Base-by-base conservation (phyloP, 2,329 filamentous ascomycete species). In the Penicillium sp. region DNA sequence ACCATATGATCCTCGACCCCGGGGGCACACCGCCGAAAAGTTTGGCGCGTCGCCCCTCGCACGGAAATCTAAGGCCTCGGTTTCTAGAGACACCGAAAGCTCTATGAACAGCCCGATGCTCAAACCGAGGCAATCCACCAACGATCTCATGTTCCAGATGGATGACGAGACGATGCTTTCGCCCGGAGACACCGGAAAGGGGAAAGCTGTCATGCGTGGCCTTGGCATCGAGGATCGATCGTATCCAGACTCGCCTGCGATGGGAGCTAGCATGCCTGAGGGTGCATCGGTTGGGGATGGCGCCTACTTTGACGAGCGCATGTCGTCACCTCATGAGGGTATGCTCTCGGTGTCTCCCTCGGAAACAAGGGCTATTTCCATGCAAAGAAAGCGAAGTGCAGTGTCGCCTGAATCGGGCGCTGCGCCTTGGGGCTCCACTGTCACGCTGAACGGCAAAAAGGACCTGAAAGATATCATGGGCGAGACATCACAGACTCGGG, bases 81-180 rank as follows among this genome's bases (percentile, higher is more conserved):
- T 67, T 5, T 69, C 73, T 2, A 73, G 66, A 49, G 71, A 68
- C 53, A 57, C 43, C 6, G 34, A 56, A 0, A 74, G 76, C 46
- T 71, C 70, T 44, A 79, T 74, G 1, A 80, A 75, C 47, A 88
- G 82, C 47, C 88, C 89, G 1, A 75, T 72, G 13, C 73, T 93
- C 39, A 83, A 81, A 46, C 77, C 85, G 1, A 89, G 82, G 59
- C 77, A 77, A 18, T 90, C 86, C 0, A 73, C 78, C 1, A 77
- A 77, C 34, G 90, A 96, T 57, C 76, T 96, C 46, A 95, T 95
- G 67, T 96, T 96, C 63, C 83, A 88, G 55, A 96, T 96, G 90
- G 91, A 95, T 49, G 90, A 94, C 34, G 88, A 90, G 28, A 42
- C 49, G 37, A n/a, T 53, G 5, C 41, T 63, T n/a, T 62, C 64